Percentiles rank a stretch among this genome's conserved stretches.
Conservation (phyloP, 2,329 filamentous ascomycete genomes). For the Monosporascus sp. region DNA sequence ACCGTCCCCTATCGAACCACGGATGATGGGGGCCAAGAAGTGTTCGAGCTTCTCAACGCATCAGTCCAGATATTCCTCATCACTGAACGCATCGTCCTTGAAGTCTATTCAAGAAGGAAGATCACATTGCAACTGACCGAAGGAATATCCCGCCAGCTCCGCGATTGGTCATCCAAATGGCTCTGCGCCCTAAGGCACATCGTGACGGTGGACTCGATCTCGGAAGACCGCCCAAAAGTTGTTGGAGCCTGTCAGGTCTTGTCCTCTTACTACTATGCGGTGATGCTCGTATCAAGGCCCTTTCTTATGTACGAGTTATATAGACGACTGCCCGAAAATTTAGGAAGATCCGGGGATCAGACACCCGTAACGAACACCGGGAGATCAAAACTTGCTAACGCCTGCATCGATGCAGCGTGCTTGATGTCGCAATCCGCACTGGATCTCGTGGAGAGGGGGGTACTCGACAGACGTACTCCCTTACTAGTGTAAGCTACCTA, state of each 20-base stretch:
- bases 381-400: slow-evolving; percentile 47
- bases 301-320: slow-evolving; percentile 53
- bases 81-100: slow-evolving; percentile 43
- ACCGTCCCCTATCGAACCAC: slow-evolving; percentile 41
- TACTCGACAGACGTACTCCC: slow-evolving; percentile 41
- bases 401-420: slow-evolving; percentile 50
- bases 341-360: slow-evolving; percentile 12
- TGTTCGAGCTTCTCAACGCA: slow-evolving; percentile 42
- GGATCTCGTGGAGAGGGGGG: slow-evolving; percentile 36
- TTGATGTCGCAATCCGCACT: slow-evolving; percentile 46
- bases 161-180: slow-evolving; percentile 48
- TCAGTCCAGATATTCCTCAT: slow-evolving; percentile 49
- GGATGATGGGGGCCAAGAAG: slow-evolving; percentile 32
- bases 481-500: slow-evolving; percentile 42
- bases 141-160: slow-evolving; percentile 46
- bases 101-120: slow-evolving; percentile 49
- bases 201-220: slow-evolving; percentile 20
- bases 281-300: slow-evolving; percentile 51
- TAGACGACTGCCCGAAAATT: slow-evolving; percentile 35
- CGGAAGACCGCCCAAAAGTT: slow-evolving; percentile 24
- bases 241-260: slow-evolving; percentile 47
- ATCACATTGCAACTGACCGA: slow-evolving; percentile 49
- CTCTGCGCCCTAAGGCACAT: slow-evolving; percentile 37
- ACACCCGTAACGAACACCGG: slow-evolving; percentile 28
- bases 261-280: slow-evolving; percentile 50